phyloP scores from a whole-genome alignment of 2,329 filamentous ascomycete genomes.

The Diplocarpon rosae region DNA sequence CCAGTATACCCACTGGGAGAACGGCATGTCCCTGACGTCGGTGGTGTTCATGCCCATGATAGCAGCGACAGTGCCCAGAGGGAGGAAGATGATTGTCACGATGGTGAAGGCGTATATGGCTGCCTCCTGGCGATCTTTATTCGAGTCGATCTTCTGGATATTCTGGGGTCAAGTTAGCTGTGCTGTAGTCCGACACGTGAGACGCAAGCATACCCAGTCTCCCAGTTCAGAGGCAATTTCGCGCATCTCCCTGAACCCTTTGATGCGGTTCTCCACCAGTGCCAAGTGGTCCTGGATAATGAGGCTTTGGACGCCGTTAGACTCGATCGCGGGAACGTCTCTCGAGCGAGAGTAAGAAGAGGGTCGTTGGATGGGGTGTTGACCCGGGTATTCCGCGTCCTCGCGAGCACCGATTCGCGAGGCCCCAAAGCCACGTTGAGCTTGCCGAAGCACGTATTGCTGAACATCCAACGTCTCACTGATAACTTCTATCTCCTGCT shows the following conservation, averaged over 20 bases:
- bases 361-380: too few relatives aligned
- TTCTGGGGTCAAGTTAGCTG: slow-evolving; percentile 8
- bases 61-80: slow-evolving; percentile 23
- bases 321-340: not conserved
- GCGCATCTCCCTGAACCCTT: slow-evolving; percentile 14
- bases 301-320: slow-evolving; percentile 13
- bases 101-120: slow-evolving; percentile 28
- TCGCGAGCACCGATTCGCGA: not conserved
- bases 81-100: slow-evolving; percentile 28
- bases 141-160: slow-evolving; percentile 19
- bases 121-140: slow-evolving; percentile 23
- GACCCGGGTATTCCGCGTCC: not conserved
- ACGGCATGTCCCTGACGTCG: slow-evolving; percentile 25
- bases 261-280: slow-evolving; percentile 13
- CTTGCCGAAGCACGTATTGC: slow-evolving; percentile 5
- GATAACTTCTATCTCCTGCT: slow-evolving; percentile 19
- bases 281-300: slow-evolving; percentile 13
- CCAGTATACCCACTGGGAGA: slow-evolving; percentile 27
- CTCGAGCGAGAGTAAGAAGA: not conserved
- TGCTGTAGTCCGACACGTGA: too few relatives aligned
- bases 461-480: slow-evolving; percentile 14
- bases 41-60: slow-evolving; percentile 28
- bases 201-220: slow-evolving; percentile 8
- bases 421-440: slow-evolving; percentile 1
- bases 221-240: slow-evolving; percentile 13